Evolutionary conservation across 1,284 basidiomycete genomes (phyloP).

Genomic region (Spongiforma sp.): DNA sequence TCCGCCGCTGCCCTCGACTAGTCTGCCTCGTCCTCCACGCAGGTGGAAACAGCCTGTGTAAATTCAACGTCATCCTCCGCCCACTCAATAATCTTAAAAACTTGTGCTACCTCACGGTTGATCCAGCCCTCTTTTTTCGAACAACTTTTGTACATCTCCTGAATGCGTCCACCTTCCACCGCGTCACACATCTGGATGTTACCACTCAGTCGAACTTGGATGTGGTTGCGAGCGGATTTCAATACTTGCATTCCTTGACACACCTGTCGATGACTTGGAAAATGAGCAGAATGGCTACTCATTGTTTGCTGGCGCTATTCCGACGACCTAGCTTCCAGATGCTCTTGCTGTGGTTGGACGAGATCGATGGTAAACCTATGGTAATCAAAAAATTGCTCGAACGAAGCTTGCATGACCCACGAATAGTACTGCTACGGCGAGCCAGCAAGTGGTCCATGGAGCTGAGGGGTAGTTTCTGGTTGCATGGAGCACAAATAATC

Average conservation of each 20-base stretch:
- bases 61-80: not conserved
- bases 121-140: not conserved
- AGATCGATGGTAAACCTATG: not conserved
- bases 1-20: not conserved
- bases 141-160: not conserved
- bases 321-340: not conserved
- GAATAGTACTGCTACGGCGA: not conserved
- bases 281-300: not conserved
- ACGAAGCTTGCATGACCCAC: not conserved
- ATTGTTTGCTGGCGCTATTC: not conserved
- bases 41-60: not conserved
- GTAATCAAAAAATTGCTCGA: conserved; percentile 1
- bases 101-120: not conserved
- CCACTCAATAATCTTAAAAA: not conserved
- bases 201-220: not conserved
- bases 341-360: conserved; percentile 5
- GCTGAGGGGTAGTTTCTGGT: not conserved
- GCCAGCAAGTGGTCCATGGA: not conserved
- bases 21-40: not conserved
- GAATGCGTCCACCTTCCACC: not conserved
- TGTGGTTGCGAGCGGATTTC: not conserved
- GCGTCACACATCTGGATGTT: not conserved
- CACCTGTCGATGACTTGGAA: conserved; percentile 3
- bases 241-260: not conserved
- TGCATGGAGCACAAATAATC: not conserved